Percentiles rank a stretch among this genome's conserved stretches.
These are phyloP conservation scores for Bassia scoparia DNA, from an alignment of 148 eudicot genomes.

Conservation along the genomic window DNA sequence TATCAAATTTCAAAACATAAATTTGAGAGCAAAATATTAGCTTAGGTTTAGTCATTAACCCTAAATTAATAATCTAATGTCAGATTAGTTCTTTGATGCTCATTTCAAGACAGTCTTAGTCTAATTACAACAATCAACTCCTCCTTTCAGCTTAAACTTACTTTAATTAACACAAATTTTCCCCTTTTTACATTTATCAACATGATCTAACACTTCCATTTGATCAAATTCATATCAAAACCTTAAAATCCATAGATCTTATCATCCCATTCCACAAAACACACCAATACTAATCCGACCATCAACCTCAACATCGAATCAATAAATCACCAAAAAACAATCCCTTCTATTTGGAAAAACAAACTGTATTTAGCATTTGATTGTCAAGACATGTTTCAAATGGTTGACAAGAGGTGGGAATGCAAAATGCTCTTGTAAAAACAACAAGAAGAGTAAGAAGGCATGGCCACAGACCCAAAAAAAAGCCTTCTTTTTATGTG, in stretches of 20 bases:
- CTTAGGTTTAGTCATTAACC: background rate
- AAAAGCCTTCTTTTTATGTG: too few relatives aligned
- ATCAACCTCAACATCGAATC: background rate
- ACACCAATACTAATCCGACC: background rate
- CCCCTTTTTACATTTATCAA: background rate
- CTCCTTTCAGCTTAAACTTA: background rate
- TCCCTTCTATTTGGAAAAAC: too few relatives aligned
- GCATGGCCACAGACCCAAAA: too few relatives aligned
- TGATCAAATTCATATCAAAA: background rate
- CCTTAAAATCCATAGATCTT: background rate
- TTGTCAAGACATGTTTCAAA: background rate
- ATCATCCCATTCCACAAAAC: background rate
- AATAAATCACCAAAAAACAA: background rate
- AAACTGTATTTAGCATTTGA: too few relatives aligned
- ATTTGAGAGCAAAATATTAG: slow-evolving; percentile 12
- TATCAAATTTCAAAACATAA: slow-evolving; percentile 17
- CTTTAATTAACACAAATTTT: background rate
- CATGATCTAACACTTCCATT: background rate
- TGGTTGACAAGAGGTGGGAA: background rate
- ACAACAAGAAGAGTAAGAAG: background rate
- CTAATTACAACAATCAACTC: background rate
- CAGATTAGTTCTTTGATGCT: background rate
- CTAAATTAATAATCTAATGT: background rate
- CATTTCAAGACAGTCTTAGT: background rate
- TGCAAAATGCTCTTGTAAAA: background rate